phyloP scores from a whole-genome alignment of 2,329 filamentous ascomycete genomes.

The Mycogone perniciosa region DNA sequence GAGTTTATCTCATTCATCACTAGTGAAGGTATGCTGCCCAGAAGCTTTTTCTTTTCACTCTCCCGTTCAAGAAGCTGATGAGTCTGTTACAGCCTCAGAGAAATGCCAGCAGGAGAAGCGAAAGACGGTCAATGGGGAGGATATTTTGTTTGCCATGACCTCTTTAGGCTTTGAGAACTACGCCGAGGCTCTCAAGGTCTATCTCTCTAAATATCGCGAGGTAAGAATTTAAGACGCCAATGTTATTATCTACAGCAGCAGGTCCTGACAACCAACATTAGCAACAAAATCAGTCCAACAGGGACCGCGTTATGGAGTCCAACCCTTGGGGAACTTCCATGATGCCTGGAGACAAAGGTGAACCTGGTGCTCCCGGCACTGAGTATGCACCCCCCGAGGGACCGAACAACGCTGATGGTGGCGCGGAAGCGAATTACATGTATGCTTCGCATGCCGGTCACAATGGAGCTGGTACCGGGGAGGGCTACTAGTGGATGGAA shows the following conservation, averaged over 20 bases:
- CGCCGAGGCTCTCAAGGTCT: conserved; percentile 95
- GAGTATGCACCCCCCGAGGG: conserved; percentile 41
- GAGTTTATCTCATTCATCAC: conserved; percentile 99
- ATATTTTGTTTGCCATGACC: conserved; percentile 98
- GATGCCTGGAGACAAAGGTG: conserved; percentile 28
- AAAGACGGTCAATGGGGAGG: conserved; percentile 98
- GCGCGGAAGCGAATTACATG: conserved; percentile 41
- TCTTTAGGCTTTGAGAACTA: conserved; percentile 99
- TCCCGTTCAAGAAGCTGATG: neutral
- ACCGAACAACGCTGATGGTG: conserved; percentile 34
- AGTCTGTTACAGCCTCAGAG: conserved; percentile 66
- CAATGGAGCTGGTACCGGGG: conserved; percentile 49
- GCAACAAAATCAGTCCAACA: conserved; percentile 38
- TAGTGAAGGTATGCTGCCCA: conserved; percentile 72
- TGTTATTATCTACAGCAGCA: neutral
- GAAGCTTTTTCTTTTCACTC: neutral
- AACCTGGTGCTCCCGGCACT: conserved; percentile 23
- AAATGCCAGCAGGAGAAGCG: conserved; percentile 99
- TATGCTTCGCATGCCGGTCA: conserved; percentile 50
- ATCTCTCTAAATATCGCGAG: conserved; percentile 94
- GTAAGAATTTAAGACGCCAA: conserved; percentile 48
- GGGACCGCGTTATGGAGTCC: conserved; percentile 33
- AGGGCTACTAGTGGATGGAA: conserved; percentile 39
- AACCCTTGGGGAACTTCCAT: conserved; percentile 26
- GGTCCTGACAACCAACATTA: conserved; percentile 17